Base-by-base conservation (phyloP, 2,329 filamentous ascomycete species). In the Alternaria viburni region DNA sequence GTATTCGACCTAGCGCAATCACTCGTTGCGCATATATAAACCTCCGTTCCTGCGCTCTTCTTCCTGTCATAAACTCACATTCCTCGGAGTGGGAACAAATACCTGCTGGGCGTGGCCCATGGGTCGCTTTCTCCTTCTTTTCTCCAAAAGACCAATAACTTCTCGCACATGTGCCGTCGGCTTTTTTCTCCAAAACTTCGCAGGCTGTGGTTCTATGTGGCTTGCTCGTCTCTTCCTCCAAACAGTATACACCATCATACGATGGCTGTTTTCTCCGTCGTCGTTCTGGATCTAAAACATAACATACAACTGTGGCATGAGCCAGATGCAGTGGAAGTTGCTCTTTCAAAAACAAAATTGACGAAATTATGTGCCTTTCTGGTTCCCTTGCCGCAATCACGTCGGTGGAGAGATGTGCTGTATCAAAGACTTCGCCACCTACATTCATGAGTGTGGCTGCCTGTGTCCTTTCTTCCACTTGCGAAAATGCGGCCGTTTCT, bases 281-380 rank as follows among this genome's bases (percentile, higher is more conserved):
- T 41, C 9, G 36, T 41, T 10, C 36, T 41, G 36, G 36, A 41
- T 41, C n/a, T 10, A 41, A 41, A 41, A n/a, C n/a, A n/a, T 1
- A 8, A 0, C 2, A 3, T 15, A 15, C 4, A 36, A 36, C 0
- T 32, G 0, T 5, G 8, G 0, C 8, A 36, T n/a, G 32, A 10
- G 32, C 32, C 32, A n/a, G 2, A n/a, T 0, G 1, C 15, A 17
- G 9, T 9, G 32, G 15, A 17, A 3, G 0, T 17, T 41, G 8
- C 32, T 41, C 32, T 41, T 41, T 10, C 32, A 41, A 41, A 10
- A n/a, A 6, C 13, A 4, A 4, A 0, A 6, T 3, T 13, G 1
- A 4, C 15, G 3, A n/a, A 0, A 1, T 5, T 1, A 36, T 41
- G 36, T 41, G 1, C 17, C 9, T 5, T 17, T 17, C 4, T 41